Conservation (phyloP, 495 filamentous ascomycete species). For the Collariella sp. region DNA sequence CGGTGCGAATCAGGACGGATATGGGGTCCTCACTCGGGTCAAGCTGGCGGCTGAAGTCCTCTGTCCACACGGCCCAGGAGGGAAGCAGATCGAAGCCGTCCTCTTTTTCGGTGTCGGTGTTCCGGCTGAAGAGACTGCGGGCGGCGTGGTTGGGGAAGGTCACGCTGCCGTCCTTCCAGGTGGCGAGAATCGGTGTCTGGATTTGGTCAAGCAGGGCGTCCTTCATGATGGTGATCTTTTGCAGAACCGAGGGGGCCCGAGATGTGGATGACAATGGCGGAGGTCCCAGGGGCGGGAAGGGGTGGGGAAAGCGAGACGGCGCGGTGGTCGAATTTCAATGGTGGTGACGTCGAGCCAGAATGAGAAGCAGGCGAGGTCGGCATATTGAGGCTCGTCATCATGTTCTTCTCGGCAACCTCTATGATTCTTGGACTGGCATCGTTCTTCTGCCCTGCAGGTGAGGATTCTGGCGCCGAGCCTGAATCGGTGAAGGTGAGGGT, state of each 20-base stretch:
- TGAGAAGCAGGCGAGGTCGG: conserved; percentile 39
- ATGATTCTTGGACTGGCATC: conserved; percentile 27
- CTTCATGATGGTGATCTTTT: conserved; percentile 60
- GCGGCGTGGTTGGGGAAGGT: conserved; percentile 56
- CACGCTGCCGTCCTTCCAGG: conserved; percentile 64
- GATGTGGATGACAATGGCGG: conserved; percentile 41
- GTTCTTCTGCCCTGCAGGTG: conserved; percentile 14
- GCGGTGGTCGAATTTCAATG: conserved; percentile 32
- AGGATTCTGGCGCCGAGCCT: conserved; percentile 24
- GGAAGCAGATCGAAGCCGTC: conserved; percentile 47
- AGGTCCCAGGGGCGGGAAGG: conserved; percentile 52
- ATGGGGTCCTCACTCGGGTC: conserved; percentile 53
- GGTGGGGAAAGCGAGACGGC: conserved; percentile 36
- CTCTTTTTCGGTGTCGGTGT: conserved; percentile 31
- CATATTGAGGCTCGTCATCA: conserved; percentile 27
- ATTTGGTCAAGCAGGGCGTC: conserved; percentile 62
- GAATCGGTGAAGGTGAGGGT: conserved; percentile 56
- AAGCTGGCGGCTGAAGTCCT: conserved; percentile 53
- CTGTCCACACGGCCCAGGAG: conserved; percentile 48
- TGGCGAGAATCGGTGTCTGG: conserved; percentile 56
- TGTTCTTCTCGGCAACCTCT: conserved; percentile 29
- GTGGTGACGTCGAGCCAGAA: conserved; percentile 28
- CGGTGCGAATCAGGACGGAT: conserved; percentile 45
- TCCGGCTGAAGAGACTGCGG: conserved; percentile 40
- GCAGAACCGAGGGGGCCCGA: conserved; percentile 48